Percentiles rank a stretch among this genome's conserved stretches.
phyloP scores from a whole-genome alignment of 106 monocot genomes.

The Dioscorea dumetorum region DNA sequence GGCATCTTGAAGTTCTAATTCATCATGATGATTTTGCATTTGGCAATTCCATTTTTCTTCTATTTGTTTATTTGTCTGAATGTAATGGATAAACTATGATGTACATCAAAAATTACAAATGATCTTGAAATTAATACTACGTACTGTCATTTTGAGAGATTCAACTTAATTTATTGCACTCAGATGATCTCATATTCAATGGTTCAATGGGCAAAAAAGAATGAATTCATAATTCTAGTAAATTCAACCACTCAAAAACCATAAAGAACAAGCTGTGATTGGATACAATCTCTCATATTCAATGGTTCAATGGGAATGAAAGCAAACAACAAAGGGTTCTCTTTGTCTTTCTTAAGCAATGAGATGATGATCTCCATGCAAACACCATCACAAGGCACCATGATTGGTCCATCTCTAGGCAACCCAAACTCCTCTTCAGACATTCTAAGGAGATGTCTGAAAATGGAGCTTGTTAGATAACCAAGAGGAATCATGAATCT shows the following conservation, averaged over 20 bases:
- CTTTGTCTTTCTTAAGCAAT: neutral
- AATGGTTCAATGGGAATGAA: neutral
- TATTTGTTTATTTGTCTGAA: too few species aligned
- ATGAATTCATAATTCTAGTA: neutral
- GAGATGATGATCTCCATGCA: conserved; percentile 4
- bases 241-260: neutral
- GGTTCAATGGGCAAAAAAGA: too few species aligned
- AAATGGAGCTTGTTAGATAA: conserved; percentile 12
- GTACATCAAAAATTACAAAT: too few species aligned
- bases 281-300: neutral
- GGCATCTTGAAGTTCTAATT: too few species aligned
- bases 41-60: too few species aligned
- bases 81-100: too few species aligned
- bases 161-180: too few species aligned
- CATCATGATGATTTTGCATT: too few species aligned
- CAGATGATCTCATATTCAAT: too few species aligned
- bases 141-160: too few species aligned
- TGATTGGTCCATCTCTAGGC: conserved; percentile 11
- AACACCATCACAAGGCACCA: neutral
- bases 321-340: neutral
- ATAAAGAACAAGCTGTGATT: neutral
- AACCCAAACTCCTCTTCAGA: conserved; percentile 25
- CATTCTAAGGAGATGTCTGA: conserved; percentile 16
- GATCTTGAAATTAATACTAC: too few species aligned
- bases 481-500: conserved; percentile 13